Base-by-base conservation (phyloP, 2,329 filamentous ascomycete species). In the Diaporthe sp. region DNA sequence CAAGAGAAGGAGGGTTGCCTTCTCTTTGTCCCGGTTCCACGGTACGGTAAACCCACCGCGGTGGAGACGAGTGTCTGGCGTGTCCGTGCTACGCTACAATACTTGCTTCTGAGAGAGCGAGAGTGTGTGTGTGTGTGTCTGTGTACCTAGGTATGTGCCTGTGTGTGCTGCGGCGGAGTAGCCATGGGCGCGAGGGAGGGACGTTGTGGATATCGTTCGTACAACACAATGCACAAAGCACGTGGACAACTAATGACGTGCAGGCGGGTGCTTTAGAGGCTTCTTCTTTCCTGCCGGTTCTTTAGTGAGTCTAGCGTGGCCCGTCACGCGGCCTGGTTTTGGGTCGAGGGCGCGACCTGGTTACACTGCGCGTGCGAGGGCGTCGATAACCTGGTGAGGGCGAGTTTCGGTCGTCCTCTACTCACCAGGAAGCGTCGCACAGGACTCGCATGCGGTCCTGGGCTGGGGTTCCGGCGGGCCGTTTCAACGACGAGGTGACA, bases 221-320 rank as follows among this genome's bases (percentile, higher is more conserved):
- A 55, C 49, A 68, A 53, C 46, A 70, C 31, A 37, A 71, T 74
- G 73, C 73, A 74, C 46, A 60, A 74, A 39, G 73, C 73, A 74
- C 73, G 73, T 74, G 73, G 73, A 58, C 73, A 53, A 37, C 12
- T 22, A 49, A 71, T 74, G 62, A 74, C 73, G 73, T 74, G 73
- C 73, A 74, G 58, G 55, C 42, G 39, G 60, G 42, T 46, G 61
- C 44, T 65, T 39, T 39, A 74, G 55, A 57, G 67, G 46, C 37
- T 53, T 37, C 7, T 22, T 13, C 22, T 25, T 37, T 71, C 39
- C 61, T n/a, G 61, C 53, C 51, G 61, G 44, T 34, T 67, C 46
- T 42, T 70, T 25, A 28, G 61, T 49, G 28, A 51, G 42, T 37
- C 42, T 74, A 70, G 72, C 61, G 61, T 74, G 62, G 72, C 55